Conservation (phyloP, 306 rosid species). For the Hippophae rhamnoides region DNA sequence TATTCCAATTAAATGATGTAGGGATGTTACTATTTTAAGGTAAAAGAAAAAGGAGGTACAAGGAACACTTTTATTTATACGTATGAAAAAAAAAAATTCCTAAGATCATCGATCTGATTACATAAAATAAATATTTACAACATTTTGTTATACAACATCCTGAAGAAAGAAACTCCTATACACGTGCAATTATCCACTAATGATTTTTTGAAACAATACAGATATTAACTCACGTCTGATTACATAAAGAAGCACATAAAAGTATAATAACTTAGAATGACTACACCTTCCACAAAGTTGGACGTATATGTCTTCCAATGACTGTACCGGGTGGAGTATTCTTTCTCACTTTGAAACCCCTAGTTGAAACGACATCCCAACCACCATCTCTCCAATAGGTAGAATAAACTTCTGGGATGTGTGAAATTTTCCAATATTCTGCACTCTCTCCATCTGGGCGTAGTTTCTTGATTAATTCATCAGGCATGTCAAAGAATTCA, state of each 20-base stretch:
- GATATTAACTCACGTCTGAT: not conserved
- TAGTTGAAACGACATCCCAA: slow-evolving; percentile 49
- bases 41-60: not conserved
- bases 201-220: not conserved
- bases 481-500: slow-evolving; percentile 56
- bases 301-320: slow-evolving; percentile 11
- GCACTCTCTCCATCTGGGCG: slow-evolving; percentile 31
- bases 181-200: not conserved
- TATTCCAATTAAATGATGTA: too few relatives aligned
- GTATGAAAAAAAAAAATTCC: too few relatives aligned
- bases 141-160: not conserved
- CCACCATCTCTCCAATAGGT: slow-evolving; percentile 59
- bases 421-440: slow-evolving; percentile 42
- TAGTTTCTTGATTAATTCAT: slow-evolving; percentile 40
- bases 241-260: not conserved
- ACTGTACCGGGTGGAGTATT: slow-evolving; percentile 1
- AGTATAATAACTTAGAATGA: not conserved
- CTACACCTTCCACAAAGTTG: slow-evolving; percentile 17
- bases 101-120: not conserved
- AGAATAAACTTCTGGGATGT: slow-evolving; percentile 45
- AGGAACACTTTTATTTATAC: not conserved
- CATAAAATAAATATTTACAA: not conserved
- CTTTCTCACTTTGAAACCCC: slow-evolving; percentile 15
- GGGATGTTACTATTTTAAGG: too few relatives aligned
- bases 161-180: slow-evolving; percentile 1